A percentile compares a stretch with the other conserved stretches of the same genome.
Evolutionary conservation across 2,329 filamentous ascomycete genomes (phyloP).

Genomic region (Grosmannia serpens): DNA sequence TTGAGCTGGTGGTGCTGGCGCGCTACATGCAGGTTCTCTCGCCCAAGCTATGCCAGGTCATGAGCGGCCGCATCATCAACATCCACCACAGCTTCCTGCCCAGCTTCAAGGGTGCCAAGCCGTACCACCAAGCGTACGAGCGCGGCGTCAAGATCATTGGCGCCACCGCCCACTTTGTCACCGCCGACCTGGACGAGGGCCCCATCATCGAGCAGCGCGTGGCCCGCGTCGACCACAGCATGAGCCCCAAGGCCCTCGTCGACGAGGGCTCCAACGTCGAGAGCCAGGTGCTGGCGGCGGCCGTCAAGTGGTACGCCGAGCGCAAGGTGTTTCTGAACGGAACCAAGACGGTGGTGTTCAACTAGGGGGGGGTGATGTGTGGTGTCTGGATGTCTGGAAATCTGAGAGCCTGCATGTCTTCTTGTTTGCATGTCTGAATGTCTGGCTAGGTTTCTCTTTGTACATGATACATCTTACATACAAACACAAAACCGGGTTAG

Average conservation of each 20-base stretch:
- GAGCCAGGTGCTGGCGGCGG: conserved; percentile 69
- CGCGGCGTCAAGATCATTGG: conserved; percentile 83
- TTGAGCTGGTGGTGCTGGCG: conserved; percentile 71
- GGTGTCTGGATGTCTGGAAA: too few species aligned
- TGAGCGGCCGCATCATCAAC: conserved; percentile 84
- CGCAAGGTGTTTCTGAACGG: conserved; percentile 67
- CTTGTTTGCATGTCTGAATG: too few species aligned
- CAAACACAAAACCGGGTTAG: too few species aligned
- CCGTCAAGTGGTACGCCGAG: conserved; percentile 77
- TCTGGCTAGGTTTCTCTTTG: too few species aligned
- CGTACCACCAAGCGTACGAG: conserved; percentile 80
- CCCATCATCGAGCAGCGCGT: conserved; percentile 83
- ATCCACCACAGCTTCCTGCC: conserved; percentile 84
- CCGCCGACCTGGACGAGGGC: conserved; percentile 73
- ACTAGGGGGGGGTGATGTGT: too few species aligned
- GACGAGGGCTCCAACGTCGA: conserved; percentile 76
- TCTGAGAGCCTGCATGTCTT: too few species aligned
- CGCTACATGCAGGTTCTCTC: conserved; percentile 84
- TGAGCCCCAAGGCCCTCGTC: conserved; percentile 65
- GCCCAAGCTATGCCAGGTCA: conserved; percentile 60
- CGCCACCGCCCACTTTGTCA: conserved; percentile 78
- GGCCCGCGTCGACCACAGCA: conserved; percentile 61
- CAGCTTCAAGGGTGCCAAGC: conserved; percentile 78
- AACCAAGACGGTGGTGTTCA: conserved; percentile 70
- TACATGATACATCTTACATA: too few species aligned